phyloP scores from a whole-genome alignment of 768 basidiomycete species.

The Lactarius quietus region DNA sequence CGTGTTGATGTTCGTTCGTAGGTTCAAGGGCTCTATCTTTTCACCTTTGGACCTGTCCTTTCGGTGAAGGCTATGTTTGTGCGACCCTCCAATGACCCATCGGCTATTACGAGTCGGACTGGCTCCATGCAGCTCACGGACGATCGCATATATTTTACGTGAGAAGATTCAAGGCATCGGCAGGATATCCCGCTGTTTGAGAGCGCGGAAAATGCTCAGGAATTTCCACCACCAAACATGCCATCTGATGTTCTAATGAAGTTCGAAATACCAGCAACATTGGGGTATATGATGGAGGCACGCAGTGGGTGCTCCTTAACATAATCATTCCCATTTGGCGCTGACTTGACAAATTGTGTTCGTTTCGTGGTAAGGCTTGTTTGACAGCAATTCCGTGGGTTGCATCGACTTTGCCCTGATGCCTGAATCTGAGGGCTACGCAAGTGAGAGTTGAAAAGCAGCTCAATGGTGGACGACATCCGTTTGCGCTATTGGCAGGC shows the following conservation, averaged over 20 bases:
- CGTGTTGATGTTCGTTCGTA: neutral
- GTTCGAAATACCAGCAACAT: too few relatives aligned
- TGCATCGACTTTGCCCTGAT: too few relatives aligned
- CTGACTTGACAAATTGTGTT: too few relatives aligned
- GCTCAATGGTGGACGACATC: too few relatives aligned
- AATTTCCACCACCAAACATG: neutral
- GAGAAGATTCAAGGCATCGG: neutral
- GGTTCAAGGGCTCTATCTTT: slow-evolving; percentile 4
- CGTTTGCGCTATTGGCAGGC: too few relatives aligned
- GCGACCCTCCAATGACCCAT: neutral
- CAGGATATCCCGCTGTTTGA: slow-evolving; percentile 2
- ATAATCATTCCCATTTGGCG: too few relatives aligned
- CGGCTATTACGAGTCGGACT: neutral
- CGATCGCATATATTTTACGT: neutral
- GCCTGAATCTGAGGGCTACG: too few relatives aligned
- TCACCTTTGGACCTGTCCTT: neutral
- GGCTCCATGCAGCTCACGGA: neutral
- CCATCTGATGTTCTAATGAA: neutral
- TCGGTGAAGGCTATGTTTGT: neutral
- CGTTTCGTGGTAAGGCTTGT: too few relatives aligned
- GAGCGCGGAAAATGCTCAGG: neutral
- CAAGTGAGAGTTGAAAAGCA: too few relatives aligned
- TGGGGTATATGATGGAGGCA: too few relatives aligned
- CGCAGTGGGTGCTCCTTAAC: too few relatives aligned
- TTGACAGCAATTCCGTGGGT: too few relatives aligned